A percentile compares a stretch with the other conserved stretches of the same genome.
Conservation (phyloP, 371 early-diverging fungal genomes). For the Actinomortierella ambigua region DNA sequence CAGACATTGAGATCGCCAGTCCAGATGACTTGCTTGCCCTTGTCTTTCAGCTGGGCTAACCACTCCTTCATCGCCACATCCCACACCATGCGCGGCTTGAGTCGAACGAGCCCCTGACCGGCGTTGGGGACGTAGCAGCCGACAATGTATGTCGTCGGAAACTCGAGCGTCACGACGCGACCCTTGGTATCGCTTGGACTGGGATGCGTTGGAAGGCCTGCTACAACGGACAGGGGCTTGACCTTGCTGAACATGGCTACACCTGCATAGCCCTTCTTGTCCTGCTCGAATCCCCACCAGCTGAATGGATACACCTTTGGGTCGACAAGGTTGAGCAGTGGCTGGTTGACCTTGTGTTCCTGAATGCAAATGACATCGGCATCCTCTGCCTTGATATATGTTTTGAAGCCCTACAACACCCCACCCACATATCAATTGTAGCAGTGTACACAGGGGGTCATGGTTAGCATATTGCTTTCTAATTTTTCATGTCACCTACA, state of each 20-base stretch:
- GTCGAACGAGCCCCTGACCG: conserved; percentile 71
- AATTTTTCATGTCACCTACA: too few relatives aligned
- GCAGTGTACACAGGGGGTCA: neutral
- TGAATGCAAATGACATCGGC: conserved; percentile 87
- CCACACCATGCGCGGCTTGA: conserved; percentile 69
- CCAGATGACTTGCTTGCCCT: conserved; percentile 80
- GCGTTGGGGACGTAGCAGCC: conserved; percentile 87
- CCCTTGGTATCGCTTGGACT: conserved; percentile 61
- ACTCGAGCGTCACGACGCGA: conserved; percentile 77
- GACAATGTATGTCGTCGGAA: conserved; percentile 68
- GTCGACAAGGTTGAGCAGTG: conserved; percentile 54
- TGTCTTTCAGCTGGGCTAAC: conserved; percentile 68
- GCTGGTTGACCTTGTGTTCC: conserved; percentile 82
- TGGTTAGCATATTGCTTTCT: too few relatives aligned
- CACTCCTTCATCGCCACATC: conserved; percentile 72
- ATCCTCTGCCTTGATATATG: conserved; percentile 80
- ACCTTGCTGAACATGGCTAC: conserved; percentile 80
- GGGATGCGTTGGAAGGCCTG: conserved; percentile 65
- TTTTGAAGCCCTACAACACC: conserved; percentile 63
- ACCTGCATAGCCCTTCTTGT: conserved; percentile 89
- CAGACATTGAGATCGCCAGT: conserved; percentile 93
- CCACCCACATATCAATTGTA: neutral
- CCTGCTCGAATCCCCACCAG: conserved; percentile 67
- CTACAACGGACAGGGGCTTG: conserved; percentile 68
- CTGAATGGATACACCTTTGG: conserved; percentile 71